Conservation (phyloP, 1,284 basidiomycete species). For the Boletus albobrunnescens region DNA sequence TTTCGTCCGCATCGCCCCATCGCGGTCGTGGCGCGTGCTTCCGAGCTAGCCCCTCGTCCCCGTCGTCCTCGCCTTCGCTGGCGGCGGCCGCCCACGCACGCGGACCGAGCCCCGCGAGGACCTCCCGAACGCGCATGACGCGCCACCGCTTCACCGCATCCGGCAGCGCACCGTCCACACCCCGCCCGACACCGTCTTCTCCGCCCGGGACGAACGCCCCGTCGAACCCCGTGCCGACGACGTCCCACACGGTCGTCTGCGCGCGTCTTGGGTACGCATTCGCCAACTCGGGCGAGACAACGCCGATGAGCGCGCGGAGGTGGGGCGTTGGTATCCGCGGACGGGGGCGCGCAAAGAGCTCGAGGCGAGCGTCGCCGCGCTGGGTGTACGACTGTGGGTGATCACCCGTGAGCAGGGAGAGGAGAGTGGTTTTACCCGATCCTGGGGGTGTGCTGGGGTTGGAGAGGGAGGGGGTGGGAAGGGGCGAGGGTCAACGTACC, state of each 20-base stretch:
- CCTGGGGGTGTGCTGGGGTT: conserved; percentile 42
- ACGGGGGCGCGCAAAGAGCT: conserved; percentile 72
- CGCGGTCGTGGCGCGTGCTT: not conserved
- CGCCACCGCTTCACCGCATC: conserved; percentile 44
- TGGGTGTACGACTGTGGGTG: conserved; percentile 92
- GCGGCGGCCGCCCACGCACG: conserved; percentile 41
- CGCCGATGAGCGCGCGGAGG: conserved; percentile 63
- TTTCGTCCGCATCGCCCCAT: conserved; percentile 16
- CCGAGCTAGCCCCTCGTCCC: not conserved
- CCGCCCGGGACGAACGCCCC: conserved; percentile 67
- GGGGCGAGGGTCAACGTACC: conserved; percentile 42
- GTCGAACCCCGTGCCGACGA: conserved; percentile 81
- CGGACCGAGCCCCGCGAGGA: conserved; percentile 65
- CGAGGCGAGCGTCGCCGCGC: conserved; percentile 55
- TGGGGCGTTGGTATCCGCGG: conserved; percentile 54
- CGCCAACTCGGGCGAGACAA: conserved; percentile 86
- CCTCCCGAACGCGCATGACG: conserved; percentile 44
- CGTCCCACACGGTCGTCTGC: conserved; percentile 71
- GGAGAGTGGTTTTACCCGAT: conserved; percentile 92
- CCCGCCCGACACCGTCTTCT: conserved; percentile 43
- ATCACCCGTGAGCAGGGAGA: conserved; percentile 90
- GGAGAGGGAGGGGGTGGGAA: not conserved
- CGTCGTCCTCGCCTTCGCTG: not conserved
- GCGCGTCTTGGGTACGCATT: conserved; percentile 83
- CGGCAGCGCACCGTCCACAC: conserved; percentile 31